phyloP scores from a whole-genome alignment of 2,329 filamentous ascomycete species.

The Arthrinium puccinioides region DNA sequence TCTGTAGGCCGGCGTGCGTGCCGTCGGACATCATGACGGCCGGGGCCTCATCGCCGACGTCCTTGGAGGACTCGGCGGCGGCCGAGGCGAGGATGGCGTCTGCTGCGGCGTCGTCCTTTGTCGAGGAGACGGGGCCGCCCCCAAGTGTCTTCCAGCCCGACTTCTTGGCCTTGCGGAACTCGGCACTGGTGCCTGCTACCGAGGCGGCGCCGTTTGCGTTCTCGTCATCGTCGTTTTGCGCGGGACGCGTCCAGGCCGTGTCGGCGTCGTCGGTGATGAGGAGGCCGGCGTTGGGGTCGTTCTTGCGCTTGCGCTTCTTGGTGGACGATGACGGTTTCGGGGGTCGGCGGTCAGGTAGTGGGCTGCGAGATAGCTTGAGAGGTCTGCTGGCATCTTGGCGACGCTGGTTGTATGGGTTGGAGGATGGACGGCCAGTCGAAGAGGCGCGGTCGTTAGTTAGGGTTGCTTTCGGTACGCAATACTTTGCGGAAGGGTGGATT shows the following conservation, averaged over 20 bases:
- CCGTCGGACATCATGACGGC: slow-evolving; percentile 75
- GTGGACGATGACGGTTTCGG: slow-evolving; percentile 32
- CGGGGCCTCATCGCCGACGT: slow-evolving; percentile 28
- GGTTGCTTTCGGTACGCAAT: too few relatives aligned
- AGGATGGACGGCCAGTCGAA: not conserved
- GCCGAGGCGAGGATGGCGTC: slow-evolving; percentile 72
- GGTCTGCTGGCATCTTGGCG: slow-evolving; percentile 45
- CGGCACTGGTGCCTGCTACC: slow-evolving; percentile 44
- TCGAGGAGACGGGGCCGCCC: slow-evolving; percentile 20
- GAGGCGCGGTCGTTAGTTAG: too few relatives aligned
- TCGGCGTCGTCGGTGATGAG: slow-evolving; percentile 60
- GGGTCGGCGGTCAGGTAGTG: slow-evolving; percentile 69
- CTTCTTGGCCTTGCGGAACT: slow-evolving; percentile 70
- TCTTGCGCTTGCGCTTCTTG: slow-evolving; percentile 51
- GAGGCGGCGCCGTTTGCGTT: slow-evolving; percentile 45
- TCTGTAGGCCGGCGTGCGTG: slow-evolving; percentile 80
- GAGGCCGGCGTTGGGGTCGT: slow-evolving; percentile 38
- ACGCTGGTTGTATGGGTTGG: not conserved
- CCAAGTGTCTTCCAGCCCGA: slow-evolving; percentile 73
- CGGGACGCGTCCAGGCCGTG: slow-evolving; percentile 39
- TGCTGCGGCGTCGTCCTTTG: slow-evolving; percentile 53
- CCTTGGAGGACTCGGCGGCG: slow-evolving; percentile 57
- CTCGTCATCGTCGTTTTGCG: slow-evolving; percentile 44
- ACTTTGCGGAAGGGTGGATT: too few relatives aligned
- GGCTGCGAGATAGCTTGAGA: slow-evolving; percentile 81